These are phyloP conservation scores for Trichomonas tenax DNA, from an alignment of 208 protist species.

Conservation along the genomic window DNA sequence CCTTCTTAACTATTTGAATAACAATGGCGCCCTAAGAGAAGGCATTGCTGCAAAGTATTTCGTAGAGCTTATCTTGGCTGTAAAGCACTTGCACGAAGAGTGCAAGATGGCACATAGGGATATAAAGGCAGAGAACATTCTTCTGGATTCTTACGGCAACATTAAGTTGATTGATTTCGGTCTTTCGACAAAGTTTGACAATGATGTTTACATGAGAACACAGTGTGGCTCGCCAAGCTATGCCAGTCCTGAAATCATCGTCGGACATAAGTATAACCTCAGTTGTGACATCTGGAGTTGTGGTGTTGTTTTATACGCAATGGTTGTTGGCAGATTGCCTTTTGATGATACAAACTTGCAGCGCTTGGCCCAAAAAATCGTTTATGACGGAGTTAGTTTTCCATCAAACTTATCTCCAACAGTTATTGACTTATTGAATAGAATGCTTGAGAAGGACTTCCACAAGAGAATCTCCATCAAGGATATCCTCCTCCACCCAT, in stretches of 20 bases:
- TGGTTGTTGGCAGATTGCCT: not conserved
- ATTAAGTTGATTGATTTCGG: not conserved
- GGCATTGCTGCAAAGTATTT: not conserved
- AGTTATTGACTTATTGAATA: not conserved
- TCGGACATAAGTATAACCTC: not conserved
- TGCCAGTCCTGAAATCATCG: not conserved
- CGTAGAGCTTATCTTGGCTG: not conserved
- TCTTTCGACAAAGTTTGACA: not conserved
- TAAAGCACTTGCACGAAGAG: not conserved
- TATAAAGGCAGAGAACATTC: not conserved
- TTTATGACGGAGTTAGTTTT: not conserved
- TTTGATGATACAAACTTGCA: not conserved
- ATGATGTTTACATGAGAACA: not conserved
- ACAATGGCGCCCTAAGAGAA: not conserved
- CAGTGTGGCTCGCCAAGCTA: not conserved
- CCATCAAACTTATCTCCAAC: not conserved
- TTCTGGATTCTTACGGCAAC: not conserved
- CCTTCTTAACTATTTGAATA: not conserved
- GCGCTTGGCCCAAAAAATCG: not conserved
- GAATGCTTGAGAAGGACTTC: not conserved
- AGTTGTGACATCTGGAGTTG: not conserved
- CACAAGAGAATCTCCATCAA: not conserved
- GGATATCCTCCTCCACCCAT: not conserved
- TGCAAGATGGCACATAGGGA: not conserved
- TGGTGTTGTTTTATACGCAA: not conserved